These are phyloP conservation scores for Lachnellula occidentalis DNA, from an alignment of 2,329 filamentous ascomycete genomes.

Conservation along the genomic window DNA sequence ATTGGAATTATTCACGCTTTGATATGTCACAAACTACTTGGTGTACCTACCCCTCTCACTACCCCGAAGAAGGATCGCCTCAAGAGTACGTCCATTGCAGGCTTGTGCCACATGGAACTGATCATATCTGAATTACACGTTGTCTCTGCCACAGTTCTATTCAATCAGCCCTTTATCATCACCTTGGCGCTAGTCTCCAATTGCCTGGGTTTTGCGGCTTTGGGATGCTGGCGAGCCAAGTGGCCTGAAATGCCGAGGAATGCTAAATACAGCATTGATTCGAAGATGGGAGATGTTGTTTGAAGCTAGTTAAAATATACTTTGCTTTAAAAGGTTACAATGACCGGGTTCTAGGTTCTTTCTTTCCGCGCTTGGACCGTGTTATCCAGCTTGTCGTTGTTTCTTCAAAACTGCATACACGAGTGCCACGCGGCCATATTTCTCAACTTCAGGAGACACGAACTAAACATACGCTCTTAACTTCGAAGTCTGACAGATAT, in stretches of 20 bases:
- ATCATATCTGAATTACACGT: background rate
- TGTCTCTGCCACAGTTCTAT: background rate
- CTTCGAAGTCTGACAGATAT: background rate
- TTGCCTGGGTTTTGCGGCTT: background rate
- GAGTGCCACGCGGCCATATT: background rate
- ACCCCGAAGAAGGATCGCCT: background rate
- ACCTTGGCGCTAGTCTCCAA: too few relatives aligned
- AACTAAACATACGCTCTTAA: too few relatives aligned
- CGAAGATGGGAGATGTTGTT: background rate
- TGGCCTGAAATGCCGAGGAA: background rate
- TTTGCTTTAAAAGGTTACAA: background rate
- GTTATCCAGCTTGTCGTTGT: background rate
- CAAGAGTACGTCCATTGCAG: background rate
- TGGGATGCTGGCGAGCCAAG: background rate
- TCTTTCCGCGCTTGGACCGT: background rate
- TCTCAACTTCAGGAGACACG: background rate
- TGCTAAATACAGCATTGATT: background rate
- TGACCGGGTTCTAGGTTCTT: background rate
- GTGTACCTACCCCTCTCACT: background rate
- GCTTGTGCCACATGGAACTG: background rate
- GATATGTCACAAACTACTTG: conserved; percentile 5
- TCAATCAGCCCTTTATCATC: background rate
- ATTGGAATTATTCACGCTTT: background rate
- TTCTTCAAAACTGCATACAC: background rate
- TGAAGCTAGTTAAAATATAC: background rate